A percentile compares a stretch with the other conserved stretches of the same genome.
phyloP scores from a whole-genome alignment of 2,329 filamentous ascomycete genomes.

The Teratosphaeria destructans region DNA sequence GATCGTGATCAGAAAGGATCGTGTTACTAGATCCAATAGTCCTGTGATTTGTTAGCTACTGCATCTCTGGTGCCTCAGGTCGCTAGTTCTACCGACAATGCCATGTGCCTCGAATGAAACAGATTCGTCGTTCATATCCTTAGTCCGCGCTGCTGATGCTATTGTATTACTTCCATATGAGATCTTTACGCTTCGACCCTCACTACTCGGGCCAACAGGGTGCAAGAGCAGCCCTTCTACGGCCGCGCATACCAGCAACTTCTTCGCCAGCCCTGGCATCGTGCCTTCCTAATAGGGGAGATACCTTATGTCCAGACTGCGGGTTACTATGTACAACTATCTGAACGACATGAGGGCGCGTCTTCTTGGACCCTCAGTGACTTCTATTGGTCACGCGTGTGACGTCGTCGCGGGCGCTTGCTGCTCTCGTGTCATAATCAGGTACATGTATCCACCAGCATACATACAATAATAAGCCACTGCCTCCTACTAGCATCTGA shows the following conservation, averaged over 20 bases:
- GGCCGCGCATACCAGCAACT: slow-evolving; percentile 42
- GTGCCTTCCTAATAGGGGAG: neutral
- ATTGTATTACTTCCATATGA: slow-evolving; percentile 55
- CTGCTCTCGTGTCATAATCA: neutral
- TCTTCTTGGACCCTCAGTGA: no score
- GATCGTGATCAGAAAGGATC: slow-evolving; percentile 78
- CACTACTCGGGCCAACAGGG: slow-evolving; percentile 46
- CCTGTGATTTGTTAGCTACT: slow-evolving; percentile 42
- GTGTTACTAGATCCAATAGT: slow-evolving; percentile 68
- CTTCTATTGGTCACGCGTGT: neutral
- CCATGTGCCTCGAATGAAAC: slow-evolving; percentile 37
- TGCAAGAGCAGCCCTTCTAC: slow-evolving; percentile 77
- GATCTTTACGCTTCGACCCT: slow-evolving; percentile 28
- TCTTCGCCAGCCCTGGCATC: slow-evolving; percentile 49
- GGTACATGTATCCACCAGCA: no score
- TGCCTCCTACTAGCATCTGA: no score
- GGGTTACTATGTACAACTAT: no score
- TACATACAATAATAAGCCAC: no score
- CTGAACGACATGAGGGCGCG: no score
- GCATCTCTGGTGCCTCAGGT: neutral
- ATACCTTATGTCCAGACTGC: neutral
- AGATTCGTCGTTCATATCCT: slow-evolving; percentile 27
- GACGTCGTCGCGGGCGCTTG: neutral
- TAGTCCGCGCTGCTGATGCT: slow-evolving; percentile 30
- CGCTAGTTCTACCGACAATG: slow-evolving; percentile 45